These are phyloP conservation scores for Teratosphaeria gauchensis DNA, from an alignment of 2,329 filamentous ascomycete genomes.

Conservation along the genomic window DNA sequence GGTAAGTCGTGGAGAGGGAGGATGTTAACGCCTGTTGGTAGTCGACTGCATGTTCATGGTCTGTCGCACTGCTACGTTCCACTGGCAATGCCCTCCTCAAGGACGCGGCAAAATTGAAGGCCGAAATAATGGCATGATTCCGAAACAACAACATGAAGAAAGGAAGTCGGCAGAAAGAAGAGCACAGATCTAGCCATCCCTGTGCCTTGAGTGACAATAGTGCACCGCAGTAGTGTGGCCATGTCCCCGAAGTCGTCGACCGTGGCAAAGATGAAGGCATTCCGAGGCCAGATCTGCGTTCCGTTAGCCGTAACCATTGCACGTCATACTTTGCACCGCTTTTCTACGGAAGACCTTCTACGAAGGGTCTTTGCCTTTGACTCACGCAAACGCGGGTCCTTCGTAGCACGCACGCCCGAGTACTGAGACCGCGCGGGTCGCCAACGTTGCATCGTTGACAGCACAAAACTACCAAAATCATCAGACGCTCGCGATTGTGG, in stretches of 20 bases:
- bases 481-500: not conserved
- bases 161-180: not conserved
- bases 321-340: not conserved
- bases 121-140: not conserved
- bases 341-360: not conserved
- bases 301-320: not conserved
- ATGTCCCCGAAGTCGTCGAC: not conserved
- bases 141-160: not conserved
- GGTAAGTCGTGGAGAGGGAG: not conserved
- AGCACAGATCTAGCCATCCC: not conserved
- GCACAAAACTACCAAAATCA: not conserved
- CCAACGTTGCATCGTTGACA: not conserved
- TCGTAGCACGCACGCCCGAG: not conserved
- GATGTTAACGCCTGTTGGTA: not conserved
- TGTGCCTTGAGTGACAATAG: not conserved
- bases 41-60: not conserved
- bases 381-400: not conserved
- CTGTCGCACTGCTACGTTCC: not conserved
- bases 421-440: not conserved
- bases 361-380: not conserved
- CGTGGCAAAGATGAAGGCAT: not conserved
- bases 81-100: not conserved
- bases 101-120: not conserved
- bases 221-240: not conserved
- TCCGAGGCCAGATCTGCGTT: not conserved